Evolutionary conservation across 148 eudicot species (phyloP).

Genomic region (Mesembryanthemum crystallinum): DNA sequence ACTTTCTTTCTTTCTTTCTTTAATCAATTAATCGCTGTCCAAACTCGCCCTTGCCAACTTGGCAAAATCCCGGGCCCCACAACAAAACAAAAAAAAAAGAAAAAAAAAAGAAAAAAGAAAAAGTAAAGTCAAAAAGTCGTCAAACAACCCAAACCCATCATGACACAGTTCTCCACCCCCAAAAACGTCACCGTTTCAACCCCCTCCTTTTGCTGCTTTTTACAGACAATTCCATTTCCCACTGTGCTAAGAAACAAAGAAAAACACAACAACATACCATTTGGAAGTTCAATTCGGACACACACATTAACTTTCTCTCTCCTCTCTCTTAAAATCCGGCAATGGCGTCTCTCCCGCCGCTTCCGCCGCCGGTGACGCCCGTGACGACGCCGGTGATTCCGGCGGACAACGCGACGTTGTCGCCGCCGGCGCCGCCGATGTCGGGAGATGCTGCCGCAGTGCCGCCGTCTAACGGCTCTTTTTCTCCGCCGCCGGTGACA

Average conservation of each 20-base stretch:
- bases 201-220: no score
- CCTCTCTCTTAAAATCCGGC: not conserved
- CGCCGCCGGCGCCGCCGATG: slow-evolving; percentile 7
- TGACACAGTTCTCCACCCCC: not conserved
- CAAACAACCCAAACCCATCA: slow-evolving; percentile 21
- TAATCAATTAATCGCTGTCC: not conserved
- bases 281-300: not conserved
- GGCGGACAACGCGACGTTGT: slow-evolving; percentile 14
- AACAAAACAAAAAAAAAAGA: not conserved
- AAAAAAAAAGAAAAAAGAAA: not conserved
- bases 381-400: slow-evolving; percentile 27
- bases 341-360: slow-evolving; percentile 14
- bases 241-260: slow-evolving; percentile 14
- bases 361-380: slow-evolving; percentile 32
- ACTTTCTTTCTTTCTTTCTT: not conserved
- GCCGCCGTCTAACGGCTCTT: not conserved
- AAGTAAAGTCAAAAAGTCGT: slow-evolving; percentile 23
- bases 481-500: slow-evolving; percentile 7
- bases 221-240: not conserved
- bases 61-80: not conserved
- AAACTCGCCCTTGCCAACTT: not conserved
- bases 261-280: no score
- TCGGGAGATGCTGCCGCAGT: not conserved
- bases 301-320: slow-evolving; percentile 24
- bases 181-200: slow-evolving; percentile 24